phyloP scores from a whole-genome alignment of 1,284 basidiomycete species.

The Pseudozyma thailandica region DNA sequence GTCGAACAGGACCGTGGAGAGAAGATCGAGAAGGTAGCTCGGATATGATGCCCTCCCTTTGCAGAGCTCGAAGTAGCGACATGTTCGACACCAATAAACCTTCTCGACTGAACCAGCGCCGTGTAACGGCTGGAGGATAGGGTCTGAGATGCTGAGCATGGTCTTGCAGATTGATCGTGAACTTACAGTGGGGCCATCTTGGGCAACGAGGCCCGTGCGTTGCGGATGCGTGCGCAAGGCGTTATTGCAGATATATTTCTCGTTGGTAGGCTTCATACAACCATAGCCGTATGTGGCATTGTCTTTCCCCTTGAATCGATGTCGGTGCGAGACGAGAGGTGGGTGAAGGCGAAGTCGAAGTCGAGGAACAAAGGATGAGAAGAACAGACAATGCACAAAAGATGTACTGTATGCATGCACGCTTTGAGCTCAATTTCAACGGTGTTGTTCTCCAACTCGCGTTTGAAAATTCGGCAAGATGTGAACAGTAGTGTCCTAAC shows the following conservation, averaged over 20 bases:
- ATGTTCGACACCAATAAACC: slow-evolving; percentile 1
- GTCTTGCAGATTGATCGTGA: background rate
- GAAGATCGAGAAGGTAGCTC: slow-evolving; percentile 23
- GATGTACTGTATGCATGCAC: slow-evolving; percentile 8
- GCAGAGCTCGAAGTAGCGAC: slow-evolving; percentile 39
- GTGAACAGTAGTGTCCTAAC: slow-evolving; percentile 4
- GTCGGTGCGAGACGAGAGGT: background rate
- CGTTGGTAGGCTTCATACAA: too few species aligned
- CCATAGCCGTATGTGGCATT: background rate
- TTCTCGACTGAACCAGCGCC: too few species aligned
- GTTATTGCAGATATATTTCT: too few species aligned
- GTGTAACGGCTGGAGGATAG: too few species aligned
- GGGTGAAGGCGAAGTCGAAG: too few species aligned
- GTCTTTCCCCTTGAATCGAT: background rate
- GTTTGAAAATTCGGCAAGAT: background rate
- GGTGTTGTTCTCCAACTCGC: slow-evolving; percentile 7
- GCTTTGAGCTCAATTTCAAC: background rate
- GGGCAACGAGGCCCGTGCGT: slow-evolving; percentile 23
- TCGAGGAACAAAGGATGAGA: background rate
- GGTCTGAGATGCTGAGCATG: too few species aligned
- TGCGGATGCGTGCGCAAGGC: too few species aligned
- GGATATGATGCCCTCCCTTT: slow-evolving; percentile 27
- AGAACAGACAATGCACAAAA: background rate
- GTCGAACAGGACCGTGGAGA: slow-evolving; percentile 5
- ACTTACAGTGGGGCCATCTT: slow-evolving; percentile 45